phyloP scores from a whole-genome alignment of 2,329 filamentous ascomycete genomes.

The Cordyceps sp. region DNA sequence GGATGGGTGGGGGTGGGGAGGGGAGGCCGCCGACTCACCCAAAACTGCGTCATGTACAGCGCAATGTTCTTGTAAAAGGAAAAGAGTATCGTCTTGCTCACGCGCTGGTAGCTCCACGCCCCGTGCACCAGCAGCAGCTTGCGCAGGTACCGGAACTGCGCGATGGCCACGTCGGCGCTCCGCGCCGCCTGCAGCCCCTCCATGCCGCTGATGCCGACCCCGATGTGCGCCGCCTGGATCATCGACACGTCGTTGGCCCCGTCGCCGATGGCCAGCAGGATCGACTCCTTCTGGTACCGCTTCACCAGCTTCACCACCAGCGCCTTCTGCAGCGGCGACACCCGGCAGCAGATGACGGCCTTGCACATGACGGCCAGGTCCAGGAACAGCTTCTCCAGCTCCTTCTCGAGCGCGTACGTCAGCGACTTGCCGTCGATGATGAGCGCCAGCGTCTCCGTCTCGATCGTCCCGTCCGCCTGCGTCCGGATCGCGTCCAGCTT shows the following conservation, averaged over 20 bases:
- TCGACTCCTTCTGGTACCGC: constrained; percentile 71
- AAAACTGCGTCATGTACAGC: constrained; percentile 98
- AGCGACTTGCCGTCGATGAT: constrained; percentile 94
- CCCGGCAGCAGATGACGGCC: constrained; percentile 95
- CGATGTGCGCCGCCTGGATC: constrained; percentile 97
- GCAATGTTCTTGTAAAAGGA: constrained; percentile 99
- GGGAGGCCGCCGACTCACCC: constrained; percentile 43
- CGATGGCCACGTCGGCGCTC: constrained; percentile 90
- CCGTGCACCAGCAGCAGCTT: constrained; percentile 92
- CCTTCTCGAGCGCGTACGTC: constrained; percentile 82
- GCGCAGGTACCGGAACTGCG: constrained; percentile 84
- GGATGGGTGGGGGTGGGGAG: no score
- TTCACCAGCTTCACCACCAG: constrained; percentile 97
- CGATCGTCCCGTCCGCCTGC: constrained; percentile 59
- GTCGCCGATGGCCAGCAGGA: constrained; percentile 90
- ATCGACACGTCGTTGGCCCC: constrained; percentile 99
- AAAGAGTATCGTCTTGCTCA: constrained; percentile 93
- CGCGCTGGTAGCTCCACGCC: constrained; percentile 92
- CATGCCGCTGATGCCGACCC: constrained; percentile 90
- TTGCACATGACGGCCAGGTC: constrained; percentile 93
- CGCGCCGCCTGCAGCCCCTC: constrained; percentile 94
- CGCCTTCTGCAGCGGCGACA: constrained; percentile 92
- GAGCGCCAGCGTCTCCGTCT: constrained; percentile 75
- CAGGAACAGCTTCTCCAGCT: constrained; percentile 83
- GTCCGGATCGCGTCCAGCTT: constrained; percentile 82